Percentiles rank a stretch among this genome's conserved stretches.
Conservation (phyloP, 768 basidiomycete genomes). For the Solioccasus polychromus region DNA sequence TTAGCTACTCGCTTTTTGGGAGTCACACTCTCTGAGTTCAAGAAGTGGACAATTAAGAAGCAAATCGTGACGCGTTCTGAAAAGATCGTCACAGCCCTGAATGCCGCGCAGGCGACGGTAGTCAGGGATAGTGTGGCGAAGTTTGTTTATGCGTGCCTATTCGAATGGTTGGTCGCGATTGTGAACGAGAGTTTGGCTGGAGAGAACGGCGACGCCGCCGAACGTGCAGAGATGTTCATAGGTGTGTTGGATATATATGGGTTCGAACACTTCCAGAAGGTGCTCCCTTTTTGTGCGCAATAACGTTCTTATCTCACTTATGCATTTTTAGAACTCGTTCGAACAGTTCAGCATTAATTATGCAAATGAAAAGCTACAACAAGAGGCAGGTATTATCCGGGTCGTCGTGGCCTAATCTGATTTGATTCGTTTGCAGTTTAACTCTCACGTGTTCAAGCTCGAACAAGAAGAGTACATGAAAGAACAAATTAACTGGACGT, state of each 20-base stretch:
- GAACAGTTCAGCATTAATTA: conserved; percentile 99
- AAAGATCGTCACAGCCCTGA: conserved; percentile 89
- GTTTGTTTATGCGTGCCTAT: conserved; percentile 97
- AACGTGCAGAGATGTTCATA: conserved; percentile 95
- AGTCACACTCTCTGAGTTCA: conserved; percentile 88
- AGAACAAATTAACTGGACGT: conserved; percentile 99
- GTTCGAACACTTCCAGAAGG: conserved; percentile 97
- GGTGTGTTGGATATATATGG: conserved; percentile 98
- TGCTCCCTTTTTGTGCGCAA: conserved; percentile 21
- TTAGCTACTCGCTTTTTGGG: conserved; percentile 89
- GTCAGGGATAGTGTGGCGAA: conserved; percentile 97
- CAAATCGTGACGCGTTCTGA: conserved; percentile 93
- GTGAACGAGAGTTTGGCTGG: conserved; percentile 96
- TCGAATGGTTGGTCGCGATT: conserved; percentile 97
- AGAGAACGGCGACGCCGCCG: conserved; percentile 89
- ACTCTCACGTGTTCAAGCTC: conserved; percentile 98
- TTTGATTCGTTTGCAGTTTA: conserved; percentile 60
- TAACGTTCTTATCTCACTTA: conserved; percentile 4
- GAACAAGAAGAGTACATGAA: conserved; percentile 99
- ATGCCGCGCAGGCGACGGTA: conserved; percentile 84
- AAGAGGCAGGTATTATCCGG: conserved; percentile 63
- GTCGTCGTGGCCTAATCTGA: conserved; percentile 10
- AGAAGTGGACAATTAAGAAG: conserved; percentile 98
- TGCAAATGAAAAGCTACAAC: conserved; percentile 96
- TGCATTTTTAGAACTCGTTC: conserved; percentile 65